Evolutionary conservation across 164 flowering plant genomes (phyloP).

Genomic region (Stephania japonica): DNA sequence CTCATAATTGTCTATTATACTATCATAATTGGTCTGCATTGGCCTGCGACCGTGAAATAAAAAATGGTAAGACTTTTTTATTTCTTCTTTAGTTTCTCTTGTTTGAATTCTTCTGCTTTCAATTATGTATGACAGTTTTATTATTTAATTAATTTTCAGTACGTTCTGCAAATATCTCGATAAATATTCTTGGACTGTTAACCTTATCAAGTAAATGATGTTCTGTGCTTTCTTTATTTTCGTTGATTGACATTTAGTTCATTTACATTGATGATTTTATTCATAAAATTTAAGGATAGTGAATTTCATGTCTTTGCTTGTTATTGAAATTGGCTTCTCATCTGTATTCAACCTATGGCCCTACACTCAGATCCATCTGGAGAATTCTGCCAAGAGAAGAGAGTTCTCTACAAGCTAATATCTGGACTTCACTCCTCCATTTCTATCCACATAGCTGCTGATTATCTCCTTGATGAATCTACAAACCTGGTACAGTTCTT

Average conservation of each 20-base stretch:
- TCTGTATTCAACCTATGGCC: conserved; percentile 2
- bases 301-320: not conserved
- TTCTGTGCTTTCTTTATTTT: not conserved
- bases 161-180: not conserved
- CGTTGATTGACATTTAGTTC: not conserved
- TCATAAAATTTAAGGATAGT: not conserved
- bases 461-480: conserved; percentile 83
- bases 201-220: not conserved
- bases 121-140: not conserved
- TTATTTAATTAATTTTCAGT: not conserved
- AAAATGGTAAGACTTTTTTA: not conserved
- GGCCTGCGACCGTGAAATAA: not conserved
- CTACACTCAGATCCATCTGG: conserved; percentile 62
- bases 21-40: not conserved
- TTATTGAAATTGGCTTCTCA: not conserved
- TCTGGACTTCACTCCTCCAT: conserved; percentile 95
- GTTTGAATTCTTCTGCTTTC: not conserved
- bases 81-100: not conserved
- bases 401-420: conserved; percentile 74
- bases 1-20: not conserved
- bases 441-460: conserved; percentile 81
- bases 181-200: not conserved
- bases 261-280: not conserved
- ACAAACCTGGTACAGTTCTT: conserved; percentile 28
- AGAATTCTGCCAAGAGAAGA: conserved; percentile 76